phyloP scores from a whole-genome alignment of 306 rosid genomes.

The Ceratonia siliqua region DNA sequence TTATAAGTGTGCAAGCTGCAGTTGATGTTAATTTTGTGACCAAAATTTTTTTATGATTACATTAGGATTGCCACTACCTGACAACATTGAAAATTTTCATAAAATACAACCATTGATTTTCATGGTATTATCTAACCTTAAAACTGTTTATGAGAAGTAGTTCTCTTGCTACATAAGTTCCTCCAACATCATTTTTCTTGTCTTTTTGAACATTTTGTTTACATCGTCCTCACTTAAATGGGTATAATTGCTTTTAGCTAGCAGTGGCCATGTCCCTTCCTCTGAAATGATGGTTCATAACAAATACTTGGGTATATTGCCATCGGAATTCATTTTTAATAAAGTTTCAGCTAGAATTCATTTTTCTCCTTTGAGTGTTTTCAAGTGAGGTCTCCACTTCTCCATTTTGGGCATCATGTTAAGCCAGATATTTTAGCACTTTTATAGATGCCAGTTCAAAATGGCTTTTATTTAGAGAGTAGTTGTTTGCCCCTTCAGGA shows the following conservation, averaged over 20 bases:
- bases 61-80: neutral
- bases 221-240: neutral
- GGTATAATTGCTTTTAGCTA: neutral
- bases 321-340: neutral
- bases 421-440: neutral
- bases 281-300: conserved; percentile 9
- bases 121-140: neutral
- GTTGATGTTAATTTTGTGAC: conserved; percentile 9
- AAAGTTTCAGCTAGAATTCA: neutral
- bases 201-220: neutral
- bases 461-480: neutral
- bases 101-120: neutral
- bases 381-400: neutral
- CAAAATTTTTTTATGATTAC: conserved; percentile 1
- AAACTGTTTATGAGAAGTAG: neutral
- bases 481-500: neutral
- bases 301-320: neutral
- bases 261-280: conserved; percentile 15
- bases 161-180: neutral
- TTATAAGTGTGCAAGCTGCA: neutral
- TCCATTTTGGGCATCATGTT: neutral
- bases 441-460: neutral
- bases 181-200: neutral
- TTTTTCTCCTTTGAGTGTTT: neutral
- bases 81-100: neutral